phyloP scores from a whole-genome alignment of 2,329 filamentous ascomycete genomes.

The Claviceps maximensis region DNA sequence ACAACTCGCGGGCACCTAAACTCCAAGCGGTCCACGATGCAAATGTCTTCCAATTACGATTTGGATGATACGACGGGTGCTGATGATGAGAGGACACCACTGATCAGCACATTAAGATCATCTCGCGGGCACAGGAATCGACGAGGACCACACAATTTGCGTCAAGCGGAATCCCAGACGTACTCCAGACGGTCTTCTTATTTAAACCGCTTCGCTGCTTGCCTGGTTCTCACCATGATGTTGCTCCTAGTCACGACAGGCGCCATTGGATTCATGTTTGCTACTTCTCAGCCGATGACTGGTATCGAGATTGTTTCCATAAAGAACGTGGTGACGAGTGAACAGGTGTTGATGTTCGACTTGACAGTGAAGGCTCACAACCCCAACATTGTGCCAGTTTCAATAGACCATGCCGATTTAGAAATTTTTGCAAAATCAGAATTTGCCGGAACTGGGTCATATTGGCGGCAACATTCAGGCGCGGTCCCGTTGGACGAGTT shows the following conservation, averaged over 20 bases:
- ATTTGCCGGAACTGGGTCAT: slow-evolving; percentile 58
- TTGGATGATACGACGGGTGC: slow-evolving; percentile 67
- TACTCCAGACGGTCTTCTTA: slow-evolving; percentile 50
- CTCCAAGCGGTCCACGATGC: slow-evolving; percentile 39
- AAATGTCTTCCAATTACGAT: slow-evolving; percentile 56
- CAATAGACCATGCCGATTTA: slow-evolving; percentile 74
- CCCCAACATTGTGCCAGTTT: slow-evolving; percentile 81
- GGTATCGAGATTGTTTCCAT: slow-evolving; percentile 70
- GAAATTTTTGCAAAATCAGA: slow-evolving; percentile 92
- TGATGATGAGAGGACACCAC: slow-evolving; percentile 77
- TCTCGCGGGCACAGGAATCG: slow-evolving; percentile 44
- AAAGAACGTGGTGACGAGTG: slow-evolving; percentile 80
- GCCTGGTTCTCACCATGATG: slow-evolving; percentile 70
- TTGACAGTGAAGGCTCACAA: slow-evolving; percentile 79
- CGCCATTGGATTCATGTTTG: slow-evolving; percentile 77
- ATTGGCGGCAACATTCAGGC: slow-evolving; percentile 38
- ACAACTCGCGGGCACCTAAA: slow-evolving; percentile 19
- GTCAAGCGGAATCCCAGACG: slow-evolving; percentile 62
- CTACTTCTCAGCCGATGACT: slow-evolving; percentile 75
- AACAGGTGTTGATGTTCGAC: slow-evolving; percentile 92
- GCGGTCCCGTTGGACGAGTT: slow-evolving; percentile 11
- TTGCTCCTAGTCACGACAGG: slow-evolving; percentile 72
- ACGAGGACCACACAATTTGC: slow-evolving; percentile 40
- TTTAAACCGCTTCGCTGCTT: slow-evolving; percentile 68
- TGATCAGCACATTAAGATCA: slow-evolving; percentile 52